Base-by-base conservation (phyloP, 2,329 filamentous ascomycete species). In the Eutypella sp. region DNA sequence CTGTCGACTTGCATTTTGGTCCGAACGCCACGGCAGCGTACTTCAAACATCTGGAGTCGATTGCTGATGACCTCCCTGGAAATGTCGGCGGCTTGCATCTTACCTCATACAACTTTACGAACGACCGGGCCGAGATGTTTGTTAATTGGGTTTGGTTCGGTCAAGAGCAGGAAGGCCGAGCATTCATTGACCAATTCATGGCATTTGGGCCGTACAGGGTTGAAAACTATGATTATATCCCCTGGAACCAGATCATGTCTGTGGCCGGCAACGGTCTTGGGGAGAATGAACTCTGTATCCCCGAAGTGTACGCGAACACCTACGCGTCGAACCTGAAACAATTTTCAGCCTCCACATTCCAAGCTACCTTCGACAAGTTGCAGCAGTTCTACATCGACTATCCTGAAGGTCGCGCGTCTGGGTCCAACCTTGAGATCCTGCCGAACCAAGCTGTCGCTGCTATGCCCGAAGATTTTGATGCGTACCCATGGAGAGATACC, bases 1-100 rank as follows among this genome's bases (percentile, higher is more conserved):
- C 25, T 7, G 25, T 29, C 7, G 25, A 29, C 25, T 50, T 34
- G 38, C 36, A 42, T 15, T 43, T 50, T 16, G 33, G 41, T 13
- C 47, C 48, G 31, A 40, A 47, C 33, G 45, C 31, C 8, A 41
- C 42, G 1, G 45, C 48, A 2, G 15, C 38, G 8, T 44, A 24
- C 23, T 38, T 50, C 13, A 13, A 7, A 13, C 25, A 29, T 29
- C 25, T 29, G 7, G 25, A 29, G 13, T 7, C 7, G 25, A 7
- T 29, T 7, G n/a, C n/a, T n/a, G n/a, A n/a, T n/a, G 16, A 50
- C 45, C 2, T 45, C 22, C 7, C 47, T 47, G 29, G 39, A 40
- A 7, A 42, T 40, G 15, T 45, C 41, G 25, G 7, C 25, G 25
- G 25, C 25, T 7, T 29, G 25, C 25, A 29, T 13, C 13, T 29